These are phyloP conservation scores for Ogataea sp. DNA, from an alignment of 805 yeast genomes.

Conservation along the genomic window DNA sequence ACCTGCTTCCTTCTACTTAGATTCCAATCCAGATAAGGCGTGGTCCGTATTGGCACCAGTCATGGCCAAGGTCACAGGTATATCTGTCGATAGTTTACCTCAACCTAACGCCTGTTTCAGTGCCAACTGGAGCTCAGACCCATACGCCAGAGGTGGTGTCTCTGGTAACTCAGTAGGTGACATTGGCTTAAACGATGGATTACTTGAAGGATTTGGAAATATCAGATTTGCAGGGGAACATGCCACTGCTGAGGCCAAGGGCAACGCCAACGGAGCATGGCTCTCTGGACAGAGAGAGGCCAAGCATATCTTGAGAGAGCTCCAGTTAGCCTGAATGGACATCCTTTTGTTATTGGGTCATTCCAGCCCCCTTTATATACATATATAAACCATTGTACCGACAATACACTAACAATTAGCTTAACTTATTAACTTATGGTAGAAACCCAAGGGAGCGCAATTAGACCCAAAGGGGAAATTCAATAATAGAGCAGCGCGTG, in stretches of 20 bases:
- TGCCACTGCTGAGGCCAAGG: slow-evolving; percentile 40
- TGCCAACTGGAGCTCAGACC: slow-evolving; percentile 42
- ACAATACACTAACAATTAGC: no score
- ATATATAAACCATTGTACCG: no score
- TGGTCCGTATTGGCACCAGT: slow-evolving; percentile 37
- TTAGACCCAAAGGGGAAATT: slow-evolving; percentile 3
- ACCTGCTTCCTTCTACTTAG: slow-evolving; percentile 40
- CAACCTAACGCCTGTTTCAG: slow-evolving; percentile 17
- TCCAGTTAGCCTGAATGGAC: no score
- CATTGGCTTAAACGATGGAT: slow-evolving; percentile 25
- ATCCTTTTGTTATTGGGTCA: no score
- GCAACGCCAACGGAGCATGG: slow-evolving; percentile 51
- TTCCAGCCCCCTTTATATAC: no score
- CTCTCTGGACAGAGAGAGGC: slow-evolving; percentile 43
- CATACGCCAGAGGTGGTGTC: slow-evolving; percentile 42
- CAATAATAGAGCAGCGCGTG: no score
- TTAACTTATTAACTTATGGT: not conserved
- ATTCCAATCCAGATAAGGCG: slow-evolving; percentile 29
- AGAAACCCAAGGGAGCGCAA: slow-evolving; percentile 1
- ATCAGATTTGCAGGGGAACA: slow-evolving; percentile 52
- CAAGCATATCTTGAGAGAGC: slow-evolving; percentile 2
- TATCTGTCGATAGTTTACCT: slow-evolving; percentile 13
- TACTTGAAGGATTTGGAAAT: slow-evolving; percentile 23
- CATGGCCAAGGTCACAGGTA: slow-evolving; percentile 21
- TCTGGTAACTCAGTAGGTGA: slow-evolving; percentile 35